Conservation (phyloP, 2,329 filamentous ascomycete genomes). For the Ceratocystis cubensis region DNA sequence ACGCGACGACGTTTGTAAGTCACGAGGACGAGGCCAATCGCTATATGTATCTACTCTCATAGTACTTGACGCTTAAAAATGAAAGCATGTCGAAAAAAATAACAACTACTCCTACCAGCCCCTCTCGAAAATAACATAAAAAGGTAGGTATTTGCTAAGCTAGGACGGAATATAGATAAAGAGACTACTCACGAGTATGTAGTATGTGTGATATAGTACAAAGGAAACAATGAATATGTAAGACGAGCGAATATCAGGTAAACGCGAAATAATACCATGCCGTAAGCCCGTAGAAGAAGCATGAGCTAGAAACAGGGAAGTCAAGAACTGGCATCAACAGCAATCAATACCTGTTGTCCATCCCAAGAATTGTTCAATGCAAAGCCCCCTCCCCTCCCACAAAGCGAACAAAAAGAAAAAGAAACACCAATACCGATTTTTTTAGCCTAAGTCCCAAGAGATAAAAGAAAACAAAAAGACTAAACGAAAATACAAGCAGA, state of each 20-base stretch:
- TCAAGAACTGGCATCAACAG: no score
- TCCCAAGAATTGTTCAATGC: neutral
- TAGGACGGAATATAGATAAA: neutral
- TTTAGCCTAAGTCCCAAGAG: conserved; percentile 15
- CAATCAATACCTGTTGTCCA: no score
- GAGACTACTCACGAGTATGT: no score
- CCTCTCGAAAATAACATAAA: neutral
- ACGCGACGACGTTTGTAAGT: neutral
- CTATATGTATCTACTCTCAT: neutral
- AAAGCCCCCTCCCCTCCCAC: neutral
- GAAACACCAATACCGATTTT: conserved; percentile 15
- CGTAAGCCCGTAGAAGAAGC: no score
- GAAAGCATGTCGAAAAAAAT: neutral
- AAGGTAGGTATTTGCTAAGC: neutral
- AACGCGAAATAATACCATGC: no score
- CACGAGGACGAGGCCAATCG: neutral
- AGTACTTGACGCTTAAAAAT: neutral
- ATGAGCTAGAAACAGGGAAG: no score
- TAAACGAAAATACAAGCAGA: neutral
- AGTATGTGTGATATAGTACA: conserved; percentile 1
- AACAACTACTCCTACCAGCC: neutral
- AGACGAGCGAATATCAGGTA: neutral
- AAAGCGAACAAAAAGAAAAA: neutral
- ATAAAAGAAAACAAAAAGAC: conserved; percentile 15
- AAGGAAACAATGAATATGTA: conserved; percentile 3